Evolutionary conservation across 345 rosid species (phyloP).

Genomic region (Garcia nutans): DNA sequence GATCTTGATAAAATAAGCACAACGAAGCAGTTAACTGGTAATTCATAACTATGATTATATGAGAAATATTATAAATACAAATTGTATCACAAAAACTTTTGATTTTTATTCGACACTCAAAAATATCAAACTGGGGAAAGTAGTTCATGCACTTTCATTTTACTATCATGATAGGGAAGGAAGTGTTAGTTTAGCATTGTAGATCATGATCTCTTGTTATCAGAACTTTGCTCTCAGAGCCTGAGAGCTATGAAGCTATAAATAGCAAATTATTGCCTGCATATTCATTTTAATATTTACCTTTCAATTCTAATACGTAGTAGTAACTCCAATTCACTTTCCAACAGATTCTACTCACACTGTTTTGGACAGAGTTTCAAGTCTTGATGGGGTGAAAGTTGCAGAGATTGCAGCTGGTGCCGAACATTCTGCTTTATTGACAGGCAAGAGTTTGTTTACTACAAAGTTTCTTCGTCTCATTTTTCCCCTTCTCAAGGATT

Average conservation of each 20-base stretch:
- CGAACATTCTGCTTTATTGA: conserved; percentile 80
- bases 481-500: not conserved
- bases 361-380: conserved; percentile 43
- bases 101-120: not conserved
- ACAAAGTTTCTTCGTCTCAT: not conserved
- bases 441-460: conserved; percentile 40
- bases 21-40: conserved; percentile 41
- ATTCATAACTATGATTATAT: conserved; percentile 1
- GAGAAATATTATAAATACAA: not conserved
- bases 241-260: not conserved
- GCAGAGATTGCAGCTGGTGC: conserved; percentile 72
- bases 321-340: not conserved
- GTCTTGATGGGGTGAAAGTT: conserved; percentile 47
- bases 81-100: not conserved
- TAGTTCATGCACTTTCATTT: not conserved
- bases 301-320: not conserved
- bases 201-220: not conserved
- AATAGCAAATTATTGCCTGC: not conserved
- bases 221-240: not conserved
- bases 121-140: not conserved
- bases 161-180: not conserved
- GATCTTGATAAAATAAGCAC: conserved; percentile 41
- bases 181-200: not conserved
- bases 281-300: not conserved
- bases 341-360: conserved; percentile 28